Conservation (phyloP, 2,329 filamentous ascomycete genomes). For the Escovopsis weberi region DNA sequence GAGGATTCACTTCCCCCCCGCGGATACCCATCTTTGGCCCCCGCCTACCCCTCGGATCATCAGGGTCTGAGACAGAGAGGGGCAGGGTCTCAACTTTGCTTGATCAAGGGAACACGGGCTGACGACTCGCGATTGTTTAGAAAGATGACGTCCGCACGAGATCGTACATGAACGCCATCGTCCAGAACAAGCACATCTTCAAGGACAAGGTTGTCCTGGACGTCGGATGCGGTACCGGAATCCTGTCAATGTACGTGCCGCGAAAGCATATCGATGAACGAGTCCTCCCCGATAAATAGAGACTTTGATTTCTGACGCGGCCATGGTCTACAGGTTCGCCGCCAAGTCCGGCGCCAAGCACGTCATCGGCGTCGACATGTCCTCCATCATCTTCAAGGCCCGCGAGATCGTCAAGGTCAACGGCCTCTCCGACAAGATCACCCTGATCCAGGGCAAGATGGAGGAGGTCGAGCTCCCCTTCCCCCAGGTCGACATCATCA, state of each 20-base stretch:
- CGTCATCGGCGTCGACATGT: conserved; percentile 98
- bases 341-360: conserved; percentile 94
- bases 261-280: background rate
- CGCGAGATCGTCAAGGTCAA: conserved; percentile 87
- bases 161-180: conserved; percentile 94
- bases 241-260: conserved; percentile 80
- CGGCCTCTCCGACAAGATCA: conserved; percentile 90
- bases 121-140: conserved; percentile 29
- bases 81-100: no score
- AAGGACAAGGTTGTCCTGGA: conserved; percentile 79
- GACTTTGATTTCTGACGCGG: conserved; percentile 1
- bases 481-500: conserved; percentile 96
- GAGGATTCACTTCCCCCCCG: conserved; percentile 26
- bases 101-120: conserved; percentile 6
- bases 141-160: conserved; percentile 97
- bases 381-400: conserved; percentile 97
- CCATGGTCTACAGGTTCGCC: conserved; percentile 58
- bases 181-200: conserved; percentile 91
- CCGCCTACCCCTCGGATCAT: background rate
- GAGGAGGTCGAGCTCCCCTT: conserved; percentile 91
- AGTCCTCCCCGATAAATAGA: no score
- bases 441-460: conserved; percentile 98
- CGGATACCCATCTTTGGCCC: conserved; percentile 7
- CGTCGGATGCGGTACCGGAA: conserved; percentile 92
- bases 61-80: no score